Percentiles rank a stretch among this genome's conserved stretches.
These are phyloP conservation scores for Saturnispora sanitii DNA, from an alignment of 805 yeast genomes.

Conservation along the genomic window DNA sequence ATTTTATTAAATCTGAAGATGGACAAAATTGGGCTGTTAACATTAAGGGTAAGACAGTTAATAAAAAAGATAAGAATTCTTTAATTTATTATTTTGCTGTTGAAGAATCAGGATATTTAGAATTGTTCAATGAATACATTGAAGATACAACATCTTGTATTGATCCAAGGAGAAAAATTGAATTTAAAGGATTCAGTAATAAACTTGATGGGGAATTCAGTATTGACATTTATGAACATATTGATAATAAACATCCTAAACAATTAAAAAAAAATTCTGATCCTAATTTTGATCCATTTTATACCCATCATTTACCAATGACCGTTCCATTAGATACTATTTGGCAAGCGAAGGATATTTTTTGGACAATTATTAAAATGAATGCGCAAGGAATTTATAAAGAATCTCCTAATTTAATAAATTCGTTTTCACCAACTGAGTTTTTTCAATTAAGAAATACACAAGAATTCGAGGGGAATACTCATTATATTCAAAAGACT, in stretches of 20 bases:
- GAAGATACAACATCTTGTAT: constrained; percentile 19
- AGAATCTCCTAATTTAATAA: constrained; percentile 5
- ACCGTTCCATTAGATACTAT: constrained; percentile 52
- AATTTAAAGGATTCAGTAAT: constrained; percentile 43
- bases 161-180: constrained; percentile 27
- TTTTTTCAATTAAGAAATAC: constrained; percentile 48
- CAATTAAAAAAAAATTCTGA: constrained; percentile 20
- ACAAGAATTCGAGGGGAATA: constrained; percentile 56
- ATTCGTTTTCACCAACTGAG: constrained; percentile 35
- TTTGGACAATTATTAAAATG: constrained; percentile 58
- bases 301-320: constrained; percentile 58
- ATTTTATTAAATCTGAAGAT: constrained; percentile 68
- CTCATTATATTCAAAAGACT: constrained; percentile 70
- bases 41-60: constrained; percentile 54
- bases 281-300: constrained; percentile 44
- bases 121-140: constrained; percentile 22
- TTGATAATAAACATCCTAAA: constrained; percentile 34
- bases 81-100: constrained; percentile 72
- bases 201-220: constrained; percentile 59
- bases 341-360: constrained; percentile 77
- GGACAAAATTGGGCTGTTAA: constrained; percentile 69
- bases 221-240: constrained; percentile 48
- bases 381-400: constrained; percentile 37
- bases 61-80: constrained; percentile 44
- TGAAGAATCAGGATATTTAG: constrained; percentile 49